Evolutionary conservation across 2,329 filamentous ascomycete genomes (phyloP), one percentile per base, ranked within the genome.

Genomic region (Monilinia vaccinii-corymbosi): DNA sequence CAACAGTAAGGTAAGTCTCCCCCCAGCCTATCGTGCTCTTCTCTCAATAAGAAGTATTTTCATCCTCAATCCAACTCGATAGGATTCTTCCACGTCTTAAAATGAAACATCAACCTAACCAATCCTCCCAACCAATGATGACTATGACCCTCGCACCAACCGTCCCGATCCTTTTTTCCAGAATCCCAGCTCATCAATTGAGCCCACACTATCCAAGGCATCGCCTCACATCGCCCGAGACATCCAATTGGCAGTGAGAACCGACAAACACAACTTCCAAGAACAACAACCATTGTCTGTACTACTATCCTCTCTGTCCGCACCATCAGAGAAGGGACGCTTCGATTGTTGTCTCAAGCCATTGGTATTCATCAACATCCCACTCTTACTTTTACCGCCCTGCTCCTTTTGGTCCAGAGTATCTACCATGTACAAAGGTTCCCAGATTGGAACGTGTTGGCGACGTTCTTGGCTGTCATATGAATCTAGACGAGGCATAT

Each of bases 371-470:
- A 21, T 32, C 10, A 38, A 44, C 2, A 23, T 18, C 21, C 28
- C 18, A 32, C 51, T 55, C 1, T 21, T 32, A 6, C 1, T n/a
- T 13, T 14, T 44, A 10, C 10, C 51, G 10, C 9, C n/a, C n/a
- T 32, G 38, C 45, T 55, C n/a, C 11, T 7, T 44, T 32, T 32
- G n/a, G 13, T 23, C 28, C 2, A 11, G 28, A 23, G n/a, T 23
- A 10, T 55, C 51, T 18, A 44, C 51, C 51, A 55, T 55, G 11
- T 55, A 55, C 9, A 55, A 23, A 55, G 51, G 51, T n/a, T 55
- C 51, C 51, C 51, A 55, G 9, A 34, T 55, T 25, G 51, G 51
- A 3, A 55, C 45, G 4, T 55, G 51, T 23, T 38, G 44, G 38
- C 38, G 51, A 23, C 28, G 51, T 18, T 55, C 51, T 44, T 44